Evolutionary conservation across 345 rosid genomes (phyloP).

Genomic region (Brassica carinata): DNA sequence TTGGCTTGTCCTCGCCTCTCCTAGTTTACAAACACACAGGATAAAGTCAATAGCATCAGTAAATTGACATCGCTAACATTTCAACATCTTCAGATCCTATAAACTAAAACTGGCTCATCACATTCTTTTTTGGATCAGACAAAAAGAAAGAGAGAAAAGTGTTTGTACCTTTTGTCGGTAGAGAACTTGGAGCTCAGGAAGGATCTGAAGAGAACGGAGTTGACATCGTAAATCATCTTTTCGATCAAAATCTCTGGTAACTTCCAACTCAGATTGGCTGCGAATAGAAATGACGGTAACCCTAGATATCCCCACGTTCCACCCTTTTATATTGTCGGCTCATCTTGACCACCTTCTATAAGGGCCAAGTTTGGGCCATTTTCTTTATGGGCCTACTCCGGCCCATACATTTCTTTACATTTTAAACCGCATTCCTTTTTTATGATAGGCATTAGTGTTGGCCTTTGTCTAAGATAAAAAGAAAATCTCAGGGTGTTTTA

Average conservation of each 20-base stretch:
- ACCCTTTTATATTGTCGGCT: slow-evolving; percentile 30
- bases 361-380: slow-evolving; percentile 8
- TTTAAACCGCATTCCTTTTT: too few relatives aligned
- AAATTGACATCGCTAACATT: neutral
- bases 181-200: slow-evolving; percentile 96
- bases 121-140: slow-evolving; percentile 5
- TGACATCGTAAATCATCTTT: slow-evolving; percentile 95
- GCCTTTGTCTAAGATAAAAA: too few relatives aligned
- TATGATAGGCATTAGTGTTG: too few relatives aligned
- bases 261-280: slow-evolving; percentile 33
- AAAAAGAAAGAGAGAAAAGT: slow-evolving; percentile 10
- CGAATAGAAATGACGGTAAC: slow-evolving; percentile 12
- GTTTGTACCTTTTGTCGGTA: slow-evolving; percentile 78
- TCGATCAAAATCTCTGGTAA: slow-evolving; percentile 8
- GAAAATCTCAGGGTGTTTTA: too few relatives aligned
- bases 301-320: neutral
- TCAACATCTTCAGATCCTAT: neutral
- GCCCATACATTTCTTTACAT: neutral
- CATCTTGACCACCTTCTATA: slow-evolving; percentile 14
- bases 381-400: slow-evolving; percentile 12
- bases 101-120: slow-evolving; percentile 7
- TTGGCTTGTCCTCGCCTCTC: slow-evolving; percentile 93
- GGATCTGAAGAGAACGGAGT: slow-evolving; percentile 82
- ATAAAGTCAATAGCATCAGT: neutral
- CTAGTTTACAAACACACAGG: slow-evolving; percentile 41